Conservation (phyloP, 768 basidiomycete species). For the Psilocybe subaeruginosa region DNA sequence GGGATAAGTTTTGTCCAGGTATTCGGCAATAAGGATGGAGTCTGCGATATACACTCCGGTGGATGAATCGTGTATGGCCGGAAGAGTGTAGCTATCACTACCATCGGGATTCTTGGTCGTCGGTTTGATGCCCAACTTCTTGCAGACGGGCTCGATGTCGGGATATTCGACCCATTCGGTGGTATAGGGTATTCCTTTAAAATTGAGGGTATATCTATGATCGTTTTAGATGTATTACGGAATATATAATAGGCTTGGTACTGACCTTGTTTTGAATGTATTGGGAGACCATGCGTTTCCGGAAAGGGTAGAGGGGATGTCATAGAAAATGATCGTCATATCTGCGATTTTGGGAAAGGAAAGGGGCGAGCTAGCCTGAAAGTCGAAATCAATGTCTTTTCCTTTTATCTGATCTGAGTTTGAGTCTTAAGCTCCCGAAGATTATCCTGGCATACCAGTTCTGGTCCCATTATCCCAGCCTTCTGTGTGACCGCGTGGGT, state of each 20-base stretch:
- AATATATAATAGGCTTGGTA: background rate
- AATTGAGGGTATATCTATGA: slow-evolving; percentile 22
- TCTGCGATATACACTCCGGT: slow-evolving; percentile 38
- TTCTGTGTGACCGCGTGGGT: no score
- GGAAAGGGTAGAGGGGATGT: background rate
- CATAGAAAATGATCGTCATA: background rate
- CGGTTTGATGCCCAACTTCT: slow-evolving; percentile 25
- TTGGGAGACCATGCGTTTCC: slow-evolving; percentile 4
- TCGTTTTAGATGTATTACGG: background rate
- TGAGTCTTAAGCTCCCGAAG: no score
- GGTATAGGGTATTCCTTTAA: slow-evolving; percentile 36
- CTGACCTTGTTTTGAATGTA: slow-evolving; percentile 1
- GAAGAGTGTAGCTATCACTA: slow-evolving; percentile 38
- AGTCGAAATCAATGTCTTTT: no score
- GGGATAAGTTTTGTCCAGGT: slow-evolving; percentile 47
- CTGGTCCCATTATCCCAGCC: no score
- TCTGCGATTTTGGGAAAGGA: background rate
- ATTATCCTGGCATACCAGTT: no score
- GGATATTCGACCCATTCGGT: slow-evolving; percentile 11
- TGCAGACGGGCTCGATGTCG: no score
- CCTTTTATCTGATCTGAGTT: no score
- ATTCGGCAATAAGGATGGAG: slow-evolving; percentile 44
- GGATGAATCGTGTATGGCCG: slow-evolving; percentile 41
- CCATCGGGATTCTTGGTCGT: slow-evolving; percentile 32
- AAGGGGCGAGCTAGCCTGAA: no score